Evolutionary conservation across 148 eudicot genomes (phyloP).

Genomic region (Tetragonia tetragonoides): DNA sequence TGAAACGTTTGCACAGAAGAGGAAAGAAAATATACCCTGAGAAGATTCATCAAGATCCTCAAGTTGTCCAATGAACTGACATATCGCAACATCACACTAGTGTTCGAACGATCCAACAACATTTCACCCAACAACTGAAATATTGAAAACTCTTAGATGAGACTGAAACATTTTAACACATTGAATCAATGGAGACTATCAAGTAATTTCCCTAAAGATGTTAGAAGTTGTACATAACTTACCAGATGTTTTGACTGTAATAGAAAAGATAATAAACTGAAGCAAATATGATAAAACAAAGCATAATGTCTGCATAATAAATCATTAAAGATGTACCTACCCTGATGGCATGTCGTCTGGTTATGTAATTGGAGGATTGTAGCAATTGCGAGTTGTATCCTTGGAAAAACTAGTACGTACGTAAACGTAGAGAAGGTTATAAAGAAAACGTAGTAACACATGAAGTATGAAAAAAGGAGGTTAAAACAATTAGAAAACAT

Average conservation of each 20-base stretch:
- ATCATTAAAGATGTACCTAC: slow-evolving; percentile 22
- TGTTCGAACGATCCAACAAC: slow-evolving; percentile 78
- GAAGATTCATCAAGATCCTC: slow-evolving; percentile 86
- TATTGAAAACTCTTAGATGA: neutral
- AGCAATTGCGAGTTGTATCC: slow-evolving; percentile 51
- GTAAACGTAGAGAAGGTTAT: neutral
- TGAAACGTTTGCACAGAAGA: too few relatives aligned
- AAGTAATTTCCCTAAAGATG: neutral
- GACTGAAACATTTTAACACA: neutral
- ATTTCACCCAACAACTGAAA: slow-evolving; percentile 78
- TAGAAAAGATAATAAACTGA: too few relatives aligned
- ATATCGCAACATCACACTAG: slow-evolving; percentile 64
- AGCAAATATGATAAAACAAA: too few relatives aligned
- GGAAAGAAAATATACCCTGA: slow-evolving; percentile 46
- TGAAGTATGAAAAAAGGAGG: neutral
- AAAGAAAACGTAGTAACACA: neutral
- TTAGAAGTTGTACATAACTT: too few relatives aligned
- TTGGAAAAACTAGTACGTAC: slow-evolving; percentile 45
- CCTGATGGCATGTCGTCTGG: slow-evolving; percentile 61
- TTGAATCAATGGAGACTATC: too few relatives aligned
- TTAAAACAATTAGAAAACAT: too few relatives aligned
- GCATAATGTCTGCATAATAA: neutral
- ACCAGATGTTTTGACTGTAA: too few relatives aligned
- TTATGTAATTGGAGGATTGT: slow-evolving; percentile 62
- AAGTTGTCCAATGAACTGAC: slow-evolving; percentile 76